These are phyloP conservation scores for Sordariomycetes sp. DNA, from an alignment of 2,329 filamentous ascomycete species.

Conservation along the genomic window DNA sequence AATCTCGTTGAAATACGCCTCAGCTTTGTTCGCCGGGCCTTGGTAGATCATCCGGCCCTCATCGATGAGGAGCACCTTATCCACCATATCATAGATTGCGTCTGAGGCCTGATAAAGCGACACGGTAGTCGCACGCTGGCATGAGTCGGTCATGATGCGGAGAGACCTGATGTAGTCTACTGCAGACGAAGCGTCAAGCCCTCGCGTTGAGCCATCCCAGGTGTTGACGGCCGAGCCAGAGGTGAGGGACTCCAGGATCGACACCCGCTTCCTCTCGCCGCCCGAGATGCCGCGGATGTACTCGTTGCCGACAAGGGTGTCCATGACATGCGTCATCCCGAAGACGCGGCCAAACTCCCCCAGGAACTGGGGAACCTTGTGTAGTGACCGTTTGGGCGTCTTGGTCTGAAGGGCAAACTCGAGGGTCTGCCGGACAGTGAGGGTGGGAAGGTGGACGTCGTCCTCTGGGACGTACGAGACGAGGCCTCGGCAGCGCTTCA, in stretches of 20 bases:
- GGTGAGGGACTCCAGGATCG: slow-evolving; percentile 57
- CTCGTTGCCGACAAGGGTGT: slow-evolving; percentile 58
- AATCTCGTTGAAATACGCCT: slow-evolving; percentile 56
- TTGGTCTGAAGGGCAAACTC: slow-evolving; percentile 53
- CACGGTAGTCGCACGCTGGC: slow-evolving; percentile 6
- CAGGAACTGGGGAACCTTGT: slow-evolving; percentile 12
- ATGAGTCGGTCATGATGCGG: slow-evolving; percentile 5
- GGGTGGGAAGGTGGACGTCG: slow-evolving; percentile 58
- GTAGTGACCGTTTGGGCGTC: slow-evolving; percentile 50
- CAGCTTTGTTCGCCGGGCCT: slow-evolving; percentile 51
- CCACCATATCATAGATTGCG: slow-evolving; percentile 6
- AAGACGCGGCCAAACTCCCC: slow-evolving; percentile 29
- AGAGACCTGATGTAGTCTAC: slow-evolving; percentile 4
- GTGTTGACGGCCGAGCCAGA: slow-evolving; percentile 5
- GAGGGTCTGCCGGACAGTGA: slow-evolving; percentile 56
- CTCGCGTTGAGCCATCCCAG: slow-evolving; percentile 7
- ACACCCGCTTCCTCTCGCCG: slow-evolving; percentile 63
- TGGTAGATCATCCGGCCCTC: slow-evolving; percentile 41
- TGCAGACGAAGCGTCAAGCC: slow-evolving; percentile 6
- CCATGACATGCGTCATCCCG: slow-evolving; percentile 57
- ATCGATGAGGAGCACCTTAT: slow-evolving; percentile 7
- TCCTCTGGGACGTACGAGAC: slow-evolving; percentile 13
- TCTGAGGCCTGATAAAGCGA: slow-evolving; percentile 7
- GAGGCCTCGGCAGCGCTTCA: background rate
- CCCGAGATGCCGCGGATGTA: slow-evolving; percentile 36